Conservation (phyloP, 2,329 filamentous ascomycete genomes). For the Cytospora mali region DNA sequence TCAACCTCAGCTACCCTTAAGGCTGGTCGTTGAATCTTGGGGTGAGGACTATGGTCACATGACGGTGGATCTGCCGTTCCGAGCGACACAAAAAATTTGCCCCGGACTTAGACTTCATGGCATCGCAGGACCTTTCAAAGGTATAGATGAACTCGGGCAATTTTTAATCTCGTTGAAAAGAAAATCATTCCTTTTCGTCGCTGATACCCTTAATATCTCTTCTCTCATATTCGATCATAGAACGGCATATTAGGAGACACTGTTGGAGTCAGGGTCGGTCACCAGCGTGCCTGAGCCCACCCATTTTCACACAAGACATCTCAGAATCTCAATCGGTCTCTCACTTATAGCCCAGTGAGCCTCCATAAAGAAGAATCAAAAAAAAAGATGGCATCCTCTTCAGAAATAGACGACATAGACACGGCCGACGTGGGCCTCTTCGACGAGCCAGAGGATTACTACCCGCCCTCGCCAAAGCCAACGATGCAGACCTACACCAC, state of each 20-base stretch:
- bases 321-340: not conserved
- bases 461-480: slow-evolving; percentile 74
- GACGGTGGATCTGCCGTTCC: not conserved
- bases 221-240: not conserved
- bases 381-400: slow-evolving; percentile 7
- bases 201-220: not conserved
- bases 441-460: slow-evolving; percentile 79
- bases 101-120: not conserved
- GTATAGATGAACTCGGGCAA: not conserved
- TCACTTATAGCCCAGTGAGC: not conserved
- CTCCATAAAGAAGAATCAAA: not conserved
- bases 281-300: not conserved
- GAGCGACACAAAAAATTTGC: not conserved
- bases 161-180: not conserved
- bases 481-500: slow-evolving; percentile 74
- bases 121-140: not conserved
- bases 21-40: not conserved
- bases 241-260: not conserved
- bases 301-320: not conserved
- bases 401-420: slow-evolving; percentile 34
- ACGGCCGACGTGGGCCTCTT: slow-evolving; percentile 61
- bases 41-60: not conserved
- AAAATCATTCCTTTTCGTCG: not conserved
- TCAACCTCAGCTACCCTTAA: not conserved
- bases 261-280: not conserved